Conservation (phyloP, 192 early-diverging fungal species). For the Coemansia sp. region DNA sequence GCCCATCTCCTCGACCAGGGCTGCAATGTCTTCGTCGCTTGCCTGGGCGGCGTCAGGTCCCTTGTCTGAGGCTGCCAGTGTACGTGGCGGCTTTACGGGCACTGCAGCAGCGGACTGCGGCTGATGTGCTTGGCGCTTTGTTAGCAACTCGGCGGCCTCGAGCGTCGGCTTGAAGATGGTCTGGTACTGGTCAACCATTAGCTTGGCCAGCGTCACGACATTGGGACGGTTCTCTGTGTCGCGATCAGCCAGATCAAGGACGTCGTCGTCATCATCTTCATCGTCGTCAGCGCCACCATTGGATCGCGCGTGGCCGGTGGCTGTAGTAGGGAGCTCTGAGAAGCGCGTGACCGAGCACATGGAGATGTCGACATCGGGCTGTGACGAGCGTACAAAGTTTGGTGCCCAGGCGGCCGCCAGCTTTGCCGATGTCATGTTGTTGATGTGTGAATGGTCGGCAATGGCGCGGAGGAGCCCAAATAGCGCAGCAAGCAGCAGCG, state of each 20-base stretch:
- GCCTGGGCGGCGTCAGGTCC: constrained; percentile 9
- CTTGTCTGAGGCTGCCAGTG: background rate
- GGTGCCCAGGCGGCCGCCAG: constrained; percentile 83
- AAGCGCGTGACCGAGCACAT: constrained; percentile 50
- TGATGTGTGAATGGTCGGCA: constrained; percentile 57
- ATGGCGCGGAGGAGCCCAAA: constrained; percentile 67
- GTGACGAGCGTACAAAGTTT: constrained; percentile 64
- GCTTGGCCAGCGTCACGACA: constrained; percentile 33
- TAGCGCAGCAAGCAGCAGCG: constrained; percentile 56
- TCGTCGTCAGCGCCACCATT: constrained; percentile 2
- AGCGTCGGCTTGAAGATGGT: constrained; percentile 40
- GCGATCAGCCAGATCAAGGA: constrained; percentile 11
- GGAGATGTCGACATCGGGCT: constrained; percentile 44
- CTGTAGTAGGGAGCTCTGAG: too few relatives aligned
- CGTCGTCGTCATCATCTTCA: constrained; percentile 24
- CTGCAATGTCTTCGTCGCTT: constrained; percentile 45
- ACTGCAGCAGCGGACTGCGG: too few relatives aligned
- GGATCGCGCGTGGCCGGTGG: background rate
- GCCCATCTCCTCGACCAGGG: constrained; percentile 33
- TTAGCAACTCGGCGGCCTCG: constrained; percentile 37
- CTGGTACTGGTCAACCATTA: constrained; percentile 50
- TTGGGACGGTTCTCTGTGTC: constrained; percentile 38
- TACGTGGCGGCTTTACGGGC: constrained; percentile 36
- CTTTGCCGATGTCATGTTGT: constrained; percentile 81
- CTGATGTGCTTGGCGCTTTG: constrained; percentile 17